Evolutionary conservation across 192 early-diverging fungal species (phyloP).

Genomic region (Coemansia sp.): DNA sequence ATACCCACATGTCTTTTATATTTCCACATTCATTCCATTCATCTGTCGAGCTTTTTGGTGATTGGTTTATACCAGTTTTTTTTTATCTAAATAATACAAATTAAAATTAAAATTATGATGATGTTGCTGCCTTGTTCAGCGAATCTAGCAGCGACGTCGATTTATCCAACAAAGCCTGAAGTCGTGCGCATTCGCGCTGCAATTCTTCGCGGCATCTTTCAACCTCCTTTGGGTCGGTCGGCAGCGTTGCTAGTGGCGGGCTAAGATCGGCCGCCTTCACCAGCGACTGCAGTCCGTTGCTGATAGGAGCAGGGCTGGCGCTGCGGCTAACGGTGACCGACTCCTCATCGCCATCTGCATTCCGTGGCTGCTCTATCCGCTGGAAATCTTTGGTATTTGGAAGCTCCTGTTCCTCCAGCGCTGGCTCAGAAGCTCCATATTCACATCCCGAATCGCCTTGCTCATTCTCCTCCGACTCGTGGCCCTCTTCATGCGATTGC

Average conservation of each 20-base stretch:
- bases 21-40: background rate
- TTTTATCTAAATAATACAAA: conserved; percentile 1
- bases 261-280: conserved; percentile 22
- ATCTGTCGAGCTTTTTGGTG: background rate
- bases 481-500: background rate
- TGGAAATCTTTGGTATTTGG: too few relatives aligned
- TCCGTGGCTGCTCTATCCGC: background rate
- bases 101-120: background rate
- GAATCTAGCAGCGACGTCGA: conserved; percentile 41
- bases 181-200: conserved; percentile 41
- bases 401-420: background rate
- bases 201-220: conserved; percentile 37
- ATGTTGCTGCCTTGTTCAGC: conserved; percentile 20
- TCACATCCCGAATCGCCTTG: background rate
- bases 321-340: conserved; percentile 20
- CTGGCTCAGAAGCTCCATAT: background rate
- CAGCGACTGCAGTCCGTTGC: conserved; percentile 21
- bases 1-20: background rate
- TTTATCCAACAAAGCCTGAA: conserved; percentile 35
- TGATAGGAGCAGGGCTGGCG: conserved; percentile 6
- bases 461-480: too few relatives aligned
- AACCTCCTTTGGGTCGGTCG: conserved; percentile 23
- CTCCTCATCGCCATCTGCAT: background rate
- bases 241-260: conserved; percentile 29
- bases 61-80: background rate